Conservation (phyloP, 2,329 filamentous ascomycete genomes). For the Hypoxylon sp. region DNA sequence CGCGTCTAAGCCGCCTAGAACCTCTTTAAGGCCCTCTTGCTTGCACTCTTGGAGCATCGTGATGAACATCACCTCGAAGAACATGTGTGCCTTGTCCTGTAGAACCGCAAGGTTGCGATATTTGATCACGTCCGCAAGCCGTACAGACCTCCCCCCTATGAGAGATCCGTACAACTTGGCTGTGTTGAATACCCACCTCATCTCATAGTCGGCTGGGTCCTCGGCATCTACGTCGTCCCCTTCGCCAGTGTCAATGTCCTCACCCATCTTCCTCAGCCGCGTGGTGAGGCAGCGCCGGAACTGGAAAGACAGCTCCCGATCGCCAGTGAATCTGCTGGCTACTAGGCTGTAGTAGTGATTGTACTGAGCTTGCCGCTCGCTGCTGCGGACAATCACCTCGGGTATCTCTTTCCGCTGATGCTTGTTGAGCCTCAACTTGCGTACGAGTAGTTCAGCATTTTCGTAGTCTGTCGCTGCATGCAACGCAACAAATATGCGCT, state of each 20-base stretch:
- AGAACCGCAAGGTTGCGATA: slow-evolving; percentile 81
- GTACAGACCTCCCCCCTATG: slow-evolving; percentile 55
- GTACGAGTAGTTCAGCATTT: slow-evolving; percentile 80
- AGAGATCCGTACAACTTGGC: slow-evolving; percentile 63
- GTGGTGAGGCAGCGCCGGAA: slow-evolving; percentile 91
- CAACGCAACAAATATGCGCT: slow-evolving; percentile 92
- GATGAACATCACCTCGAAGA: slow-evolving; percentile 82
- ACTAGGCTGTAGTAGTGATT: slow-evolving; percentile 95
- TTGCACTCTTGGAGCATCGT: slow-evolving; percentile 75
- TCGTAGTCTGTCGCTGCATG: slow-evolving; percentile 85
- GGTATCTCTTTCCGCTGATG: slow-evolving; percentile 88
- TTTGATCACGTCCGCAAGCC: slow-evolving; percentile 61
- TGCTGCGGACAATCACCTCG: slow-evolving; percentile 86
- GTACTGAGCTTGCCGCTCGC: slow-evolving; percentile 81
- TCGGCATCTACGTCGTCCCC: slow-evolving; percentile 68
- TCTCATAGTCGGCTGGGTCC: slow-evolving; percentile 61
- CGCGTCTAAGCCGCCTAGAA: slow-evolving; percentile 71
- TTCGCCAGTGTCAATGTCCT: slow-evolving; percentile 65
- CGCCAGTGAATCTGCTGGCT: slow-evolving; percentile 77
- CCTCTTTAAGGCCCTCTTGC: slow-evolving; percentile 63
- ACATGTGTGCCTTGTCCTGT: slow-evolving; percentile 76
- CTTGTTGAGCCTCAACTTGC: slow-evolving; percentile 85
- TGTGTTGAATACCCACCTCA: slow-evolving; percentile 59
- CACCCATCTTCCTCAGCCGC: slow-evolving; percentile 84
- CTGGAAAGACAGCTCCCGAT: slow-evolving; percentile 78